Conservation (phyloP, 345 rosid genomes). For the Schrenkiella parvula region DNA sequence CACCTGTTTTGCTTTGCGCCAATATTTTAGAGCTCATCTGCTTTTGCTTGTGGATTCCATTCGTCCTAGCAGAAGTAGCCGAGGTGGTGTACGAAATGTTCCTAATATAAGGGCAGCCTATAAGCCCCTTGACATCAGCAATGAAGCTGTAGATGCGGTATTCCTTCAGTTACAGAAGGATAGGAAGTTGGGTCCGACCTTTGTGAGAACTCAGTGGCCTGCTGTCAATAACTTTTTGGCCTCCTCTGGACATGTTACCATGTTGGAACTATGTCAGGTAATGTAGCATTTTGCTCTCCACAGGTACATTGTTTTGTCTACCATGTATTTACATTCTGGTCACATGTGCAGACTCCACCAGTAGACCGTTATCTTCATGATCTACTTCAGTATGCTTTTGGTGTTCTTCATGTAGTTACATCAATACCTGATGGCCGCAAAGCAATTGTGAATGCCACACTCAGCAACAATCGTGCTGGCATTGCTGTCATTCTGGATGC, state of each 20-base stretch:
- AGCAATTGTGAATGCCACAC: conserved; percentile 74
- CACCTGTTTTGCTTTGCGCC: conserved; percentile 90
- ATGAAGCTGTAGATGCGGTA: conserved; percentile 92
- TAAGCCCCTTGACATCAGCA: conserved; percentile 95
- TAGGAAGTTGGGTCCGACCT: conserved; percentile 85
- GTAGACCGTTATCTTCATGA: conserved; percentile 95
- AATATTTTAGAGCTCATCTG: conserved; percentile 95
- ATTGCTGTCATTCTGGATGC: conserved; percentile 95
- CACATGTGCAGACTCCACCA: conserved; percentile 76
- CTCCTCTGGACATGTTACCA: conserved; percentile 77
- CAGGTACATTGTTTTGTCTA: not conserved
- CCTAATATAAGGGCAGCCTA: conserved; percentile 83
- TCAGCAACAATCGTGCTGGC: conserved; percentile 88
- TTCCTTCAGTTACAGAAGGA: conserved; percentile 94
- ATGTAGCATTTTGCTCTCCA: conserved; percentile 12
- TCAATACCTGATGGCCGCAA: conserved; percentile 82
- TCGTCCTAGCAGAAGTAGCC: conserved; percentile 77
- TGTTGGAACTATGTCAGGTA: conserved; percentile 97
- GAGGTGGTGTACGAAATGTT: conserved; percentile 62
- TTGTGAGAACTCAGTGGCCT: conserved; percentile 87
- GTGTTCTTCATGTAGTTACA: conserved; percentile 90
- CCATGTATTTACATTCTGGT: conserved; percentile 18
- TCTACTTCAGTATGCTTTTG: conserved; percentile 93
- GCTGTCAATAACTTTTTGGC: conserved; percentile 73
- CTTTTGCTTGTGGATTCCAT: conserved; percentile 84